phyloP scores from a whole-genome alignment of 2,329 filamentous ascomycete species.

The Xylaria sp. region DNA sequence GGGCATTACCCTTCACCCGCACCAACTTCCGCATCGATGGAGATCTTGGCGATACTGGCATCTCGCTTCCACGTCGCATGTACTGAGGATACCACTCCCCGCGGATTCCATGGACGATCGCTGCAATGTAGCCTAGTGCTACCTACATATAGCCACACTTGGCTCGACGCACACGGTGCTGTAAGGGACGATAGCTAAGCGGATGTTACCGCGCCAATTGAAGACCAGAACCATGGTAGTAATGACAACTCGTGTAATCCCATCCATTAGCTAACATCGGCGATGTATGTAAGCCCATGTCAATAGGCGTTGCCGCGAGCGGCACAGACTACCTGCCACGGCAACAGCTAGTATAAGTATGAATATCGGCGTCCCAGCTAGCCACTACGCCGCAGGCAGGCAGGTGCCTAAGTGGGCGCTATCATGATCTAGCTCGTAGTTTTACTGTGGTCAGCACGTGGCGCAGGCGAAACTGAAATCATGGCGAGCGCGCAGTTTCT shows the following conservation, averaged over 20 bases:
- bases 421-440: background rate
- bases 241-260: background rate
- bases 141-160: background rate
- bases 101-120: background rate
- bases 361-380: background rate
- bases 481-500: background rate
- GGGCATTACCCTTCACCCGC: background rate
- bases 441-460: background rate
- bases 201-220: background rate
- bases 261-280: background rate
- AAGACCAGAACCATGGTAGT: background rate
- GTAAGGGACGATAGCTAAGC: background rate
- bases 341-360: background rate
- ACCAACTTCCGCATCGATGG: background rate
- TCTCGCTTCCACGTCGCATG: background rate
- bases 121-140: background rate
- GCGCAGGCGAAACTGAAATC: conserved; percentile 18
- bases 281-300: background rate
- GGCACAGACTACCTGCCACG: background rate
- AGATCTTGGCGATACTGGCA: background rate
- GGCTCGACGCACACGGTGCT: background rate
- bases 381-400: background rate
- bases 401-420: no score
- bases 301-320: background rate
- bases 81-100: conserved; percentile 6